A percentile compares a stretch with the other conserved stretches of the same genome.
Evolutionary conservation across 163 green algal species (phyloP).

Genomic region (Scenedesmus sp.): DNA sequence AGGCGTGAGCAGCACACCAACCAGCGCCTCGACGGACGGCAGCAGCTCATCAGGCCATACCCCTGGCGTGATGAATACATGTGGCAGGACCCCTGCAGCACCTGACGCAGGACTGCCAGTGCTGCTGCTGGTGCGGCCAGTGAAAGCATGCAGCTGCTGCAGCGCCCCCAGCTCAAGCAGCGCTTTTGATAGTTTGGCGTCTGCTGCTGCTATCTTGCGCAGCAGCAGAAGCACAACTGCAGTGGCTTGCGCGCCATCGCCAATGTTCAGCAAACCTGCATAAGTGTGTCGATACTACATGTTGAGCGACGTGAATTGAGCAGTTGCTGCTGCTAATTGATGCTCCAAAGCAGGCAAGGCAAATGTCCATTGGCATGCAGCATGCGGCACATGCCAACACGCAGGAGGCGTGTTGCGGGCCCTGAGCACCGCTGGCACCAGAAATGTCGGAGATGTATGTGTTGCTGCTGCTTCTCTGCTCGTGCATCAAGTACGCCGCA

Average conservation of each 20-base stretch:
- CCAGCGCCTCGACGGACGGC: constrained; percentile 33
- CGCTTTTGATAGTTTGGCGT: constrained; percentile 35
- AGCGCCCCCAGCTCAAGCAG: constrained; percentile 63
- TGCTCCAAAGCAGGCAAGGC: not conserved
- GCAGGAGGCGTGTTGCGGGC: not conserved
- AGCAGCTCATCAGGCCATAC: constrained; percentile 39
- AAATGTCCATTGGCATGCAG: not conserved
- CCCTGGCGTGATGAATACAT: not conserved
- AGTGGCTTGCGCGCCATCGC: constrained; percentile 58
- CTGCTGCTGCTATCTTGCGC: constrained; percentile 30
- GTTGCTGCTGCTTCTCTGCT: not conserved
- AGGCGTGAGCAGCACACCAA: not conserved
- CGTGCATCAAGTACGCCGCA: not conserved
- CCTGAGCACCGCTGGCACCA: not conserved
- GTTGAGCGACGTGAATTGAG: not conserved
- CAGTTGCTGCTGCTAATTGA: not conserved
- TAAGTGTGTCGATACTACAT: not conserved
- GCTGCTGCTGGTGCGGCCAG: constrained; percentile 11
- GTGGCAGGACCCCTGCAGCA: constrained; percentile 37
- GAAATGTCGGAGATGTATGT: not conserved
- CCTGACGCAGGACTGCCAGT: constrained; percentile 14
- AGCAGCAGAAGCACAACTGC: constrained; percentile 63
- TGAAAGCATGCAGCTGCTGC: constrained; percentile 49
- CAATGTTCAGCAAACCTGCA: constrained; percentile 58
- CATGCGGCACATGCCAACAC: not conserved